These are phyloP conservation scores for Amaranthus palmeri DNA, from an alignment of 148 eudicot species.

Conservation along the genomic window DNA sequence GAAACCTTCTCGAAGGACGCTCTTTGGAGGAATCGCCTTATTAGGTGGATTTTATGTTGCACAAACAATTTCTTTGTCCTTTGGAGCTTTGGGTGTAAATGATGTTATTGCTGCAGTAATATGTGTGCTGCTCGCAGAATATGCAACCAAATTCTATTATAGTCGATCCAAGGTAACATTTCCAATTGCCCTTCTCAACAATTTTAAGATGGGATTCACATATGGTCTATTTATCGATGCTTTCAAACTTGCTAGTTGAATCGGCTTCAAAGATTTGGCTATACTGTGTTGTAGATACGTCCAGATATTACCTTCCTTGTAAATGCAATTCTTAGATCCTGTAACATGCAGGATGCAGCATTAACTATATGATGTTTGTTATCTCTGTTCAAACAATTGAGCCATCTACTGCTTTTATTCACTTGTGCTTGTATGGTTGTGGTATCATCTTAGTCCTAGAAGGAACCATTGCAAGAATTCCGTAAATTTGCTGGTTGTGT, in stretches of 20 bases:
- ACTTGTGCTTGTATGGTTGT: not conserved
- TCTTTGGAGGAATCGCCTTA: conserved; percentile 87
- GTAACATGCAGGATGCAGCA: conserved; percentile 1
- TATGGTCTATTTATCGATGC: conserved; percentile 93
- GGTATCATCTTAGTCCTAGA: not conserved
- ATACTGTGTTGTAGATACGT: conserved; percentile 3
- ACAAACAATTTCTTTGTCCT: conserved; percentile 83
- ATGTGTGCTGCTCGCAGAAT: conserved; percentile 80
- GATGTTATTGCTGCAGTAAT: conserved; percentile 90
- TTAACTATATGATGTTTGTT: not conserved
- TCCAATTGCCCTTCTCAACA: conserved; percentile 75
- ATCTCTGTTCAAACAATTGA: not conserved
- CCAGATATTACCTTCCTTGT: not conserved
- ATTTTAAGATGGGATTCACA: conserved; percentile 95
- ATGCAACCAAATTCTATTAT: conserved; percentile 77
- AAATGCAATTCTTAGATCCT: conserved; percentile 5
- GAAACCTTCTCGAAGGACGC: conserved; percentile 80
- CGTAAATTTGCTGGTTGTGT: not conserved
- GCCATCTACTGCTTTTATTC: not conserved
- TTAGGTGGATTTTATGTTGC: conserved; percentile 92
- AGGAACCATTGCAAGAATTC: not conserved
- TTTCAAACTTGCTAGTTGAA: conserved; percentile 84
- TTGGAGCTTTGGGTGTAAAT: conserved; percentile 84
- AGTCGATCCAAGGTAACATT: conserved; percentile 84
- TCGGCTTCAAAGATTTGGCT: not conserved